Conservation (phyloP, 1,139 yeast species). For the Meyerozyma smithsonii region DNA sequence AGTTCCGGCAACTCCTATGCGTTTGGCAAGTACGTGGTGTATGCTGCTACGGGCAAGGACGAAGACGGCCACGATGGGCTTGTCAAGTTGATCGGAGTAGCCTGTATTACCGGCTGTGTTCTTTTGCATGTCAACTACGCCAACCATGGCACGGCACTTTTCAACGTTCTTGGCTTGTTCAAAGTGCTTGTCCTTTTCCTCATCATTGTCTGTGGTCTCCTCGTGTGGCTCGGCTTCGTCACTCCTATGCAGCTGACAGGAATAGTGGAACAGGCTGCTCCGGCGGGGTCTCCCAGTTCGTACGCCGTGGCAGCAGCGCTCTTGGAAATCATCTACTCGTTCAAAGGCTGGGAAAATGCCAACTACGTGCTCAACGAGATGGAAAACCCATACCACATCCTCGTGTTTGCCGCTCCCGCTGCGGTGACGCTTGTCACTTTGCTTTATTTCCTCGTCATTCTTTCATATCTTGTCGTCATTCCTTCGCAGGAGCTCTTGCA, state of each 20-base stretch:
- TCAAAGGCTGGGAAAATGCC: slow-evolving; percentile 44
- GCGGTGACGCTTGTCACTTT: slow-evolving; percentile 58
- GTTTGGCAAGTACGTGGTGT: slow-evolving; percentile 45
- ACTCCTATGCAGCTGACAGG: slow-evolving; percentile 5
- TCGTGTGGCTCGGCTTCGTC: slow-evolving; percentile 19
- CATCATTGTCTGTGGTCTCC: slow-evolving; percentile 34
- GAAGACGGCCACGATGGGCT: slow-evolving; percentile 14
- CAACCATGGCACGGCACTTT: slow-evolving; percentile 37
- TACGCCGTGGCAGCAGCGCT: slow-evolving; percentile 40
- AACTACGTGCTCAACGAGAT: slow-evolving; percentile 41
- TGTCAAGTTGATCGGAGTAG: slow-evolving; percentile 42
- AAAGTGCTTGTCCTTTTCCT: slow-evolving; percentile 37
- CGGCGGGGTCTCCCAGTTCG: slow-evolving; percentile 14
- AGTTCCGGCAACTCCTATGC: slow-evolving; percentile 50
- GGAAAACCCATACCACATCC: slow-evolving; percentile 57
- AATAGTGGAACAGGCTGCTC: slow-evolving; percentile 24
- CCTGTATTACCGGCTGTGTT: slow-evolving; percentile 37
- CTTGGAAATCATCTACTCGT: slow-evolving; percentile 36
- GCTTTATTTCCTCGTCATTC: slow-evolving; percentile 63
- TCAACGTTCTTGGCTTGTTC: slow-evolving; percentile 40
- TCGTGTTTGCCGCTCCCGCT: slow-evolving; percentile 68
- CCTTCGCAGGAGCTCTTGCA: slow-evolving; percentile 55
- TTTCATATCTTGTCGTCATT: slow-evolving; percentile 73
- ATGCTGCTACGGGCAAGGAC: slow-evolving; percentile 23
- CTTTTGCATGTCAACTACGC: slow-evolving; percentile 36